Percentiles rank a stretch among this genome's conserved stretches.
Evolutionary conservation across 2,329 filamentous ascomycete species (phyloP).

Genomic region (Ceratocystis cubensis): DNA sequence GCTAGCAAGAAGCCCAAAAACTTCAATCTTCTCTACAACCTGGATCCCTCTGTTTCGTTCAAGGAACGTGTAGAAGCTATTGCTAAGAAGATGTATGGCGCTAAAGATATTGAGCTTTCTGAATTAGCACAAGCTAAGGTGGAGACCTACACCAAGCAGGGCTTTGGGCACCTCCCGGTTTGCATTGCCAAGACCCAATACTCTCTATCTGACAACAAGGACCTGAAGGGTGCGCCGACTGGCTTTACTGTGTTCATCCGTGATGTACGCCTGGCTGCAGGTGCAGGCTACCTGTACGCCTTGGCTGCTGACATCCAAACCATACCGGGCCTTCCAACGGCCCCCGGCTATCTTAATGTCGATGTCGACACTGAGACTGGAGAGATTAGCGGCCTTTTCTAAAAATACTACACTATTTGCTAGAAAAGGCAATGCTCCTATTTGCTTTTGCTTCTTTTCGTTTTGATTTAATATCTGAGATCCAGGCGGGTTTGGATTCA

Average conservation of each 20-base stretch:
- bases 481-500: constrained; percentile 13
- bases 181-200: constrained; percentile 99
- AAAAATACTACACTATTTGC: constrained; percentile 27
- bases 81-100: constrained; percentile 88
- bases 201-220: constrained; percentile 82
- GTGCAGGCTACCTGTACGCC: constrained; percentile 86
- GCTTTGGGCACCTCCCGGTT: constrained; percentile 84
- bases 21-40: constrained; percentile 69
- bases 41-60: constrained; percentile 57
- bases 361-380: constrained; percentile 74
- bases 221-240: constrained; percentile 85
- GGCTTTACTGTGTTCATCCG: constrained; percentile 92
- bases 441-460: constrained; percentile 2
- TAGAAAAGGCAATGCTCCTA: not conserved
- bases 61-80: constrained; percentile 87
- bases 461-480: constrained; percentile 7
- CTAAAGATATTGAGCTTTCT: constrained; percentile 77
- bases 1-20: constrained; percentile 74
- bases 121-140: constrained; percentile 93
- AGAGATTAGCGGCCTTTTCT: constrained; percentile 82
- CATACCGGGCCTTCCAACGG: constrained; percentile 88
- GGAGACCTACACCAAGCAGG: constrained; percentile 84
- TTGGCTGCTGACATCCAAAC: constrained; percentile 96
- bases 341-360: constrained; percentile 89
- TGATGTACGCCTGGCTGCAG: constrained; percentile 86